Conservation (phyloP, 2,329 filamentous ascomycete genomes). For the Emmonsiellopsis sp. region DNA sequence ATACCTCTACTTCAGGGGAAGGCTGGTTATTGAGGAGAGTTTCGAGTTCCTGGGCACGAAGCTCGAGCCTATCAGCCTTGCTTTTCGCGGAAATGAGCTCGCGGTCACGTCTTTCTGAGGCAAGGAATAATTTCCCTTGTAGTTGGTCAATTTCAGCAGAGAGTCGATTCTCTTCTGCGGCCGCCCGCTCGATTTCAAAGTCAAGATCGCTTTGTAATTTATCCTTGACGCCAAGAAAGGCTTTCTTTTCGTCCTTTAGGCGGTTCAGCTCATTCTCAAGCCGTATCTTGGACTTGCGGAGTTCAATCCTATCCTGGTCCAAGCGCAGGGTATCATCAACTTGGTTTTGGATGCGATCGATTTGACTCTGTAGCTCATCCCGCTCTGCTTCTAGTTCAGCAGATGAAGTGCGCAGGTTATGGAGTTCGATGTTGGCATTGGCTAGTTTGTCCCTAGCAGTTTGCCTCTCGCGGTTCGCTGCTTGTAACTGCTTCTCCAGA, state of each 20-base stretch:
- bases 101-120: constrained; percentile 35
- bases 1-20: constrained; percentile 21
- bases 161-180: constrained; percentile 55
- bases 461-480: constrained; percentile 52
- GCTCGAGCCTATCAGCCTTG: constrained; percentile 57
- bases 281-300: constrained; percentile 58
- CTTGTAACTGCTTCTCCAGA: constrained; percentile 47
- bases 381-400: constrained; percentile 55
- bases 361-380: constrained; percentile 54
- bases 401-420: constrained; percentile 47
- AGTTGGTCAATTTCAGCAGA: constrained; percentile 40
- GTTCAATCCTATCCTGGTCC: constrained; percentile 59
- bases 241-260: constrained; percentile 54
- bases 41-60: constrained; percentile 41
- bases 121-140: constrained; percentile 40
- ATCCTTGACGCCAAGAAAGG: constrained; percentile 47
- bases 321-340: constrained; percentile 50
- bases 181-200: constrained; percentile 56
- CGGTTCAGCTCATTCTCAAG: constrained; percentile 58
- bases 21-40: constrained; percentile 44
- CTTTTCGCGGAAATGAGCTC: constrained; percentile 46
- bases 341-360: constrained; percentile 47
- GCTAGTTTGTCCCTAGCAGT: constrained; percentile 54
- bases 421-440: constrained; percentile 51
- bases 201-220: constrained; percentile 55